These are phyloP conservation scores for Alternaria burnsii DNA, from an alignment of 2,329 filamentous ascomycete species.

Conservation along the genomic window DNA sequence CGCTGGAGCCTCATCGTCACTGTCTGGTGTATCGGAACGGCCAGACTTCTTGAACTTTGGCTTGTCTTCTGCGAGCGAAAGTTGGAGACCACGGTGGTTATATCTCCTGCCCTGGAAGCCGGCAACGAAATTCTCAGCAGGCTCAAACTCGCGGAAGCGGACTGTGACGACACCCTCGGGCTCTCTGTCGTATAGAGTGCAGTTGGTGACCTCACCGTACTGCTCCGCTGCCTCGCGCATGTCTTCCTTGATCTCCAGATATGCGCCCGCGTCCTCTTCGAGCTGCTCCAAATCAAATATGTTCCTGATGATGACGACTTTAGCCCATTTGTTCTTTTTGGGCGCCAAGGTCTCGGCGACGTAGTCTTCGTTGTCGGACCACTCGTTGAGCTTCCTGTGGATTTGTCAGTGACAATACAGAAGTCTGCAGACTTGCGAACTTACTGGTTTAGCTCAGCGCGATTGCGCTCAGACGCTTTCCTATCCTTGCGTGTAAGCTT, in stretches of 20 bases:
- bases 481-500: conserved; percentile 72
- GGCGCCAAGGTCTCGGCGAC: conserved; percentile 52
- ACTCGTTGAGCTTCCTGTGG: conserved; percentile 84
- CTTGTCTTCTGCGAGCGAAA: conserved; percentile 38
- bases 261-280: conserved; percentile 80
- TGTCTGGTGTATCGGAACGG: conserved; percentile 28
- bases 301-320: conserved; percentile 85
- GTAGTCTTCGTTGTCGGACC: conserved; percentile 82
- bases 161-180: conserved; percentile 84
- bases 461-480: conserved; percentile 89
- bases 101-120: conserved; percentile 33
- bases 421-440: conserved; percentile 19
- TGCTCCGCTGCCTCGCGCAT: conserved; percentile 89
- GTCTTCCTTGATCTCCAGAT: conserved; percentile 93
- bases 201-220: conserved; percentile 86
- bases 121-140: conserved; percentile 56
- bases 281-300: conserved; percentile 92
- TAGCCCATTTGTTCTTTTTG: conserved; percentile 72
- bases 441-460: conserved; percentile 80
- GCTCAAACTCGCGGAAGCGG: conserved; percentile 75
- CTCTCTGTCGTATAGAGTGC: conserved; percentile 89
- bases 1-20: conserved; percentile 37
- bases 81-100: conserved; percentile 23
- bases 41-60: conserved; percentile 44
- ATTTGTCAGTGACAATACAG: conserved; percentile 11